Base-by-base conservation (phyloP, 805 yeast species). In the Candida loeiensis region DNA sequence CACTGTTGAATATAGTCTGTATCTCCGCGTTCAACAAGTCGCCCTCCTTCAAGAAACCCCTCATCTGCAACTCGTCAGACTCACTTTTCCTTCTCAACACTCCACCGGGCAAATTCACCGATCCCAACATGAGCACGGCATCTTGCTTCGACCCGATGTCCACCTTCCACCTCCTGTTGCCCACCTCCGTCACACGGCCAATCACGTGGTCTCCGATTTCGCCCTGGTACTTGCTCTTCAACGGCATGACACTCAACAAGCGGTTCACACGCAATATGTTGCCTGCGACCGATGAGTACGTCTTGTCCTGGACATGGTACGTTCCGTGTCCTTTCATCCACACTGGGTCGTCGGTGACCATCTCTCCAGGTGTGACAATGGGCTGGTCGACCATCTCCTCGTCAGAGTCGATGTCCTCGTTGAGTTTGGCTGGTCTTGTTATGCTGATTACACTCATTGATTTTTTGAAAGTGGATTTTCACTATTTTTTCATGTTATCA, bases 301-400 rank as follows among this genome's bases (percentile, higher is more conserved):
- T 88, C 50, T 74, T 69, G 48, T 82, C 83, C 24, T 79, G 80
- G 28, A 84, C 64, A 49, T 82, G 78, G 59, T 88, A 93, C 0
- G 98, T 93, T 4, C 99, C 99, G 56, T 91, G 99, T 21, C 99
- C 99, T 56, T 95, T 78, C 99, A 93, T 93, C 97, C 98, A 93
- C 2, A 82, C 75, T 5, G 96, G 86, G 55, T 93, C 98, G 50
- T 86, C 93, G 0, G 98, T 93, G n/a, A 93, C 85, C 37, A 90
- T 66, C 58, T 93, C 97, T 7, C 99, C 99, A 0, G 99, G 99
- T 1, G 97, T 88, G 14, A 91, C 95, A 7, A 93, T 60, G 32
- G 54, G 45, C 36, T 33, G 57, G 32, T 69, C 76, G 1, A 64
- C 54, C 66, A 68, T 61, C 12, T 71, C 73, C 3, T 61, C 50